Base-by-base conservation (phyloP, 2,329 filamentous ascomycete species). In the Claviceps spartinae region DNA sequence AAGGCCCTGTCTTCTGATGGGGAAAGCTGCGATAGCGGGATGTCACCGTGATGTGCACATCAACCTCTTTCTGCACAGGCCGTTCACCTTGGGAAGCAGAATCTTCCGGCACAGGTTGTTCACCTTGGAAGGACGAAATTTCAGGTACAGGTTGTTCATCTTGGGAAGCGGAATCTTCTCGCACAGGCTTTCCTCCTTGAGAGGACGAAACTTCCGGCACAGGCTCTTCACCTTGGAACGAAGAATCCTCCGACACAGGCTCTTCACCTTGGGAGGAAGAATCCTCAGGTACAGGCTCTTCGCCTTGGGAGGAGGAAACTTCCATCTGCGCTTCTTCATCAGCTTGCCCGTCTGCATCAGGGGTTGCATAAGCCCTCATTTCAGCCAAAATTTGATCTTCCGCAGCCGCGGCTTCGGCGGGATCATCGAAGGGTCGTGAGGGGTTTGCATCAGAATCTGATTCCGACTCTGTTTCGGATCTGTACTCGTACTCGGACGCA, bases 21-120 rank as follows among this genome's bases (percentile, higher is more conserved):
- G 58, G 58, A 24, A 60, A 60, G 54, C 63, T 63, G 36, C 65
- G 64, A 26, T 34, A 11, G 4, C 65, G 57, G 16, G 63, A 61
- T 48, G 63, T 62, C 38, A 59, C 58, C 9, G 60, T 60, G 47
- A 63, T 62, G 40, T 57, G 50, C n/a, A 59, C 47, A 14, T 67
- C 65, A 5, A 56, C 51, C 49, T 55, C 55, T 41, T 54, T 55
- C 43, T 54, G 54, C 26, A 18, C 48, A 52, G 53, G 22, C 14
- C 30, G 20, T 4, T n/a, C n/a, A 11, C 34, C 40, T 22, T 37
- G 26, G 4, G 47, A 48, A 4, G 24, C 18, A 2, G 38, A 34
- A 48, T 14, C 44, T 11, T 44, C 44, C 13, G 3, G 16, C 18
- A n/a, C 38, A 2, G 7, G 6, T 4, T 41, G 2, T n/a, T 41